Percentiles rank a stretch among this genome's conserved stretches.
phyloP scores from a whole-genome alignment of 2,329 filamentous ascomycete genomes.

The Aspergillus pseudoterreus region DNA sequence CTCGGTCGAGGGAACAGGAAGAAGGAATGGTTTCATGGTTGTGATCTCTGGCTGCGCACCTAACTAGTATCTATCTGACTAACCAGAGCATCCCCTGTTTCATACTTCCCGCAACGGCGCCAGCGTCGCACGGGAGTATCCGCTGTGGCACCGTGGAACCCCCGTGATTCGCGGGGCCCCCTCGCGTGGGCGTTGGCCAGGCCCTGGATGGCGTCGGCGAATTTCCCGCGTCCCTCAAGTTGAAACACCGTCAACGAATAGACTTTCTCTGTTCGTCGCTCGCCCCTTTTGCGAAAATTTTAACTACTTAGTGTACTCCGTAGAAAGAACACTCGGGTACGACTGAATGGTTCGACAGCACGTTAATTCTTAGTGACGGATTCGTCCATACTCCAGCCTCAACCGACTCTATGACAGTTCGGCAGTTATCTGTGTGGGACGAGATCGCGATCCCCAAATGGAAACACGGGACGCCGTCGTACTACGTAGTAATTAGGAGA shows the following conservation, averaged over 20 bases:
- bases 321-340: no score
- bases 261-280: background rate
- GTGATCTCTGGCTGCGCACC: no score
- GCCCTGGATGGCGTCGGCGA: background rate
- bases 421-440: no score
- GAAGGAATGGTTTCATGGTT: no score
- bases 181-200: background rate
- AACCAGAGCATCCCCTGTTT: conserved; percentile 1
- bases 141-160: background rate
- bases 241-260: background rate
- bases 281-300: no score
- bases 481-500: no score
- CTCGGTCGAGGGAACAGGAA: no score
- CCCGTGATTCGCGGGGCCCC: conserved; percentile 1
- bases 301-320: no score
- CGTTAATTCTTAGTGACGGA: background rate
- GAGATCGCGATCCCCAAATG: no score
- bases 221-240: background rate
- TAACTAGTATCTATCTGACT: no score
- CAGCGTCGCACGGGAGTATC: conserved; percentile 9
- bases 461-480: no score
- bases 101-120: conserved; percentile 4
- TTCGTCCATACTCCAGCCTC: background rate
- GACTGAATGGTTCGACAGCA: background rate
- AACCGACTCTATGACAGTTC: background rate